Evolutionary conservation across 305 asterid species (phyloP).

Genomic region (Fraxinus paxiana): DNA sequence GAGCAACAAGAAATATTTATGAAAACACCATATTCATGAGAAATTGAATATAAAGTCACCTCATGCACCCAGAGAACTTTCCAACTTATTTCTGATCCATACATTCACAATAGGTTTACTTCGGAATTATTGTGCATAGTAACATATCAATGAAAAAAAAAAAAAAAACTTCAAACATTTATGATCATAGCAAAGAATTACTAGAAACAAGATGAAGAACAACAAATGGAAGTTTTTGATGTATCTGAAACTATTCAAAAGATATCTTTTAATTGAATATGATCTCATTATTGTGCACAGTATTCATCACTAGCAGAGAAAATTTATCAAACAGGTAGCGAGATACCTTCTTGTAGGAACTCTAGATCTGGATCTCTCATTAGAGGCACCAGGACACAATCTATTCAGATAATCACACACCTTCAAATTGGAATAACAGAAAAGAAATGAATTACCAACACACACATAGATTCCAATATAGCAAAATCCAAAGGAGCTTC

Average conservation of each 20-base stretch:
- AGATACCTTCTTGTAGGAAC: slow-evolving; percentile 58
- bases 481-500: slow-evolving; percentile 5
- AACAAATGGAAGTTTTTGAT: not conserved
- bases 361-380: slow-evolving; percentile 31
- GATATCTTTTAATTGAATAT: not conserved
- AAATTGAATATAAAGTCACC: not conserved
- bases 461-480: not conserved
- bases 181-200: not conserved
- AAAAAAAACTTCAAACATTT: not conserved
- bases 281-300: not conserved
- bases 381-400: slow-evolving; percentile 56
- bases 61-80: slow-evolving; percentile 8
- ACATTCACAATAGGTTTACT: slow-evolving; percentile 5
- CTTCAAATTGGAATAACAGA: slow-evolving; percentile 36
- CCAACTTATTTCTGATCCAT: slow-evolving; percentile 5
- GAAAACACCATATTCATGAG: not conserved
- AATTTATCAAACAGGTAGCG: slow-evolving; percentile 1
- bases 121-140: not conserved
- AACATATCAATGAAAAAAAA: not conserved
- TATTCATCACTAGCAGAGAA: slow-evolving; percentile 6
- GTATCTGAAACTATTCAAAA: slow-evolving; percentile 2
- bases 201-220: not conserved
- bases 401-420: slow-evolving; percentile 63
- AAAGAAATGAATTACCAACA: slow-evolving; percentile 6
- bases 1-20: not conserved